These are phyloP conservation scores for Schizophyllum commune DNA, from an alignment of 1,284 basidiomycete genomes.

Conservation along the genomic window DNA sequence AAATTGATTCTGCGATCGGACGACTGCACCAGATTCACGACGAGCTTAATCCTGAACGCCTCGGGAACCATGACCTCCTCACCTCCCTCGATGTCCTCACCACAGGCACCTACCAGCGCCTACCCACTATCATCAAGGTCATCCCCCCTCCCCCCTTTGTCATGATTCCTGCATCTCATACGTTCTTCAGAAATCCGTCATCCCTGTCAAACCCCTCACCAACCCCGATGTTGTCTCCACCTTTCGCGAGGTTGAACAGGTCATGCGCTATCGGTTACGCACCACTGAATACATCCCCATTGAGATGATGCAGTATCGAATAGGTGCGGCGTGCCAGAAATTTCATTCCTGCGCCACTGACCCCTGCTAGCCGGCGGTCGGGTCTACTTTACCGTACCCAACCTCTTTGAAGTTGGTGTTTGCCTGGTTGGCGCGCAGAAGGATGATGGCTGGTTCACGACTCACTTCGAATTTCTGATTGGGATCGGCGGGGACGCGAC, in stretches of 20 bases:
- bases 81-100: slow-evolving; percentile 84
- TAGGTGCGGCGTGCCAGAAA: slow-evolving; percentile 43
- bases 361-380: slow-evolving; percentile 56
- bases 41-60: slow-evolving; percentile 12
- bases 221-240: slow-evolving; percentile 61
- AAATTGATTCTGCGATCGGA: slow-evolving; percentile 69
- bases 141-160: slow-evolving; percentile 1
- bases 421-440: slow-evolving; percentile 64
- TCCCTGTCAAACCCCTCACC: slow-evolving; percentile 58
- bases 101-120: slow-evolving; percentile 71
- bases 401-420: no score
- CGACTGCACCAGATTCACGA: slow-evolving; percentile 29
- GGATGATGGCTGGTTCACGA: slow-evolving; percentile 77
- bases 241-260: slow-evolving; percentile 65
- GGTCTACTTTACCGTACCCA: slow-evolving; percentile 65
- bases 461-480: slow-evolving; percentile 71
- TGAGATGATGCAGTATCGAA: slow-evolving; percentile 66
- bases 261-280: slow-evolving; percentile 69
- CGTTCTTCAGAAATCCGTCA: slow-evolving; percentile 52
- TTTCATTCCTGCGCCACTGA: slow-evolving; percentile 1
- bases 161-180: slow-evolving; percentile 12
- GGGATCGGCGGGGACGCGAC: slow-evolving; percentile 66
- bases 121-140: slow-evolving; percentile 76
- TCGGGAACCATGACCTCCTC: slow-evolving; percentile 85
- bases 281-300: slow-evolving; percentile 67